Conservation (phyloP, 306 rosid genomes). For the Prunus kanzakura region DNA sequence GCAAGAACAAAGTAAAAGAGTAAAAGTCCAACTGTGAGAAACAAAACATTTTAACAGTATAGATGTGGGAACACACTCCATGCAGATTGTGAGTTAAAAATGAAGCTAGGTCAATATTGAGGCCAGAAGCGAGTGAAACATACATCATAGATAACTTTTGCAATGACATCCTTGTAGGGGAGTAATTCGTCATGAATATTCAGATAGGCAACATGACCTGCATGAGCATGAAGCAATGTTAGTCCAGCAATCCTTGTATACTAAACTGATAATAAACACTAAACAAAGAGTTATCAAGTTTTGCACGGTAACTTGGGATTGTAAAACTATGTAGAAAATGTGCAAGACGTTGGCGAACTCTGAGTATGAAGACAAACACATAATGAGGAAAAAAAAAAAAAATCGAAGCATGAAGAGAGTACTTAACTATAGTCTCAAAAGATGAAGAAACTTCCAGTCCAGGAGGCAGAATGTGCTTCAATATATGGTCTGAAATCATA, state of each 20-base stretch:
- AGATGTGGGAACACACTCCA: too few relatives aligned
- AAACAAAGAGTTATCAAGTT: neutral
- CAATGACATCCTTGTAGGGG: conserved; percentile 85
- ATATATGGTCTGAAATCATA: conserved; percentile 63
- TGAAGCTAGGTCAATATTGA: neutral
- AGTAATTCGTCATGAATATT: conserved; percentile 87
- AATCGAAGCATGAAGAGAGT: conserved; percentile 22
- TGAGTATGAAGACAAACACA: too few relatives aligned
- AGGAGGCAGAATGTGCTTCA: conserved; percentile 81
- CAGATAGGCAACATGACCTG: conserved; percentile 97
- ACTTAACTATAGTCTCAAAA: conserved; percentile 92
- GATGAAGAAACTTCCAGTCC: conserved; percentile 91
- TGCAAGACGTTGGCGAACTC: too few relatives aligned
- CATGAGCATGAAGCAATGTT: conserved; percentile 27
- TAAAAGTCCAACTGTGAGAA: too few relatives aligned
- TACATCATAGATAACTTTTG: conserved; percentile 91
- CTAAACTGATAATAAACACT: neutral
- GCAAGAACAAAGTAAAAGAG: too few relatives aligned
- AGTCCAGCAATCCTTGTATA: conserved; percentile 17
- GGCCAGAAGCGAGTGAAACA: conserved; percentile 25
- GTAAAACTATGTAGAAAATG: neutral
- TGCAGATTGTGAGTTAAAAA: too few relatives aligned
- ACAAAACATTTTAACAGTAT: too few relatives aligned
- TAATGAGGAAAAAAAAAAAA: neutral
- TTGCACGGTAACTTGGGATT: neutral